Evolutionary conservation across 192 early-diverging fungal genomes (phyloP).

Genomic region (Coemansia sp.): DNA sequence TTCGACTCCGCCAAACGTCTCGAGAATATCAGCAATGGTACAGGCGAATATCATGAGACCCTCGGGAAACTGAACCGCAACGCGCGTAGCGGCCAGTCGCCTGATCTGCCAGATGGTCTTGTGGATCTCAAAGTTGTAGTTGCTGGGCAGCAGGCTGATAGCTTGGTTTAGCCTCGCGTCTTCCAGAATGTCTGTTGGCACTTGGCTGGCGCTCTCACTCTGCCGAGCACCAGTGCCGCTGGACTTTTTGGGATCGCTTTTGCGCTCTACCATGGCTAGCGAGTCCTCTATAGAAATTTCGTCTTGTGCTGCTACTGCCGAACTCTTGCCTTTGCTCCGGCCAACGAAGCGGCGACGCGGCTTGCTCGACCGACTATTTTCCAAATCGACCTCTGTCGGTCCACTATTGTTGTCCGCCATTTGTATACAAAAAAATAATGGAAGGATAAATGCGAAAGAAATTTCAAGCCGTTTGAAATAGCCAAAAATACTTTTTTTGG

Average conservation of each 20-base stretch:
- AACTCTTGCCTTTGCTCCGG: slow-evolving; percentile 18
- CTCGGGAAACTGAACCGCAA: slow-evolving; percentile 97
- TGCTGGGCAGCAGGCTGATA: slow-evolving; percentile 80
- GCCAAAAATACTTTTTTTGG: neutral
- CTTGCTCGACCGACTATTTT: slow-evolving; percentile 20
- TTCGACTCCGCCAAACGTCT: slow-evolving; percentile 75
- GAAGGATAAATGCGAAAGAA: neutral
- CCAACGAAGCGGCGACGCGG: slow-evolving; percentile 52
- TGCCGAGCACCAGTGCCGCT: neutral
- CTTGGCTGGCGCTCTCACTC: slow-evolving; percentile 60
- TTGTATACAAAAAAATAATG: neutral
- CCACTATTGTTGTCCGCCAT: slow-evolving; percentile 1
- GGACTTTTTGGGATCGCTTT: neutral
- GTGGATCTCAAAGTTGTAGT: slow-evolving; percentile 99
- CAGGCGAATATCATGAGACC: slow-evolving; percentile 94
- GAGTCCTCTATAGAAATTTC: slow-evolving; percentile 51
- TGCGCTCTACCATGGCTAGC: slow-evolving; percentile 30
- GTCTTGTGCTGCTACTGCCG: neutral
- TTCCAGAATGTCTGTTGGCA: slow-evolving; percentile 83
- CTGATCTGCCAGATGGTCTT: slow-evolving; percentile 91
- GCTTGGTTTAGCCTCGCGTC: slow-evolving; percentile 80
- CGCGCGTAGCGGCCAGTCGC: slow-evolving; percentile 71
- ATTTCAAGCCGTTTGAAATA: neutral
- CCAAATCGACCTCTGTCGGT: neutral
- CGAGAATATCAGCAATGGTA: slow-evolving; percentile 89